Base-by-base conservation (phyloP, 306 rosid genomes). In the Ormosia emarginata region DNA sequence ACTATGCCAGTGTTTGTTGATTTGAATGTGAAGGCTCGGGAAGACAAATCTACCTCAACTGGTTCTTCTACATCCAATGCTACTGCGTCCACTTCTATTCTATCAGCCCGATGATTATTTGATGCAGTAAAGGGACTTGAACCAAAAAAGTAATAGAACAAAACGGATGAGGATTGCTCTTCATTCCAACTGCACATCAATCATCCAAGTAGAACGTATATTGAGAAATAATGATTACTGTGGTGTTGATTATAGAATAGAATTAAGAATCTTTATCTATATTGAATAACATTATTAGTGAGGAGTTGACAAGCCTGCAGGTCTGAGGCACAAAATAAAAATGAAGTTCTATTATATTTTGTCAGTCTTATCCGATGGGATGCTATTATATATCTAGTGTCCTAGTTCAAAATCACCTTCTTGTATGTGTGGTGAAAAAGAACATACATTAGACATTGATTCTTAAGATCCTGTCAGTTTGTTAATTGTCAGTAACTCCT, bases 1-100 rank as follows among this genome's bases (percentile, higher is more conserved):
- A 68, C 82, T 73, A 88, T 81, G 89, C 97, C 94, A 0, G 87
- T 87, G 11, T 88, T 90, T 50, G 73, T 92, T 58, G 92, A 92
- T 6, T 70, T 90, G 4, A 84, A 86, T 67, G 58, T 43, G 8
- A 83, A 6, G 82, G 17, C 75, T 6, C 43, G 81, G 0, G 86
- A 7, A 75, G 92, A 86, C 24, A 65, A 55, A 9, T 90, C 88
- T 44, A 84, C 91, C 50, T 89, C 94, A 47, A 86, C 87, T 5
- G 84, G 30, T 71, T 88, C 91, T 39, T 83, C 91, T 46, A 15
- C 71, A 10, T 87, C 94, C 34, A 90, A 88, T 64, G 97, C 97
- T 15, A 92, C 94, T 18, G 84, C 75, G 46, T 90, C 97, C 39
- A 11, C 61, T 64, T 84, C 91, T 53, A 40, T 46, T 7, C 12